Evolutionary conservation across 108 stramenopile genomes (phyloP), one percentile per base, ranked within the genome.

Genomic region (Parietichytrium sp.): DNA sequence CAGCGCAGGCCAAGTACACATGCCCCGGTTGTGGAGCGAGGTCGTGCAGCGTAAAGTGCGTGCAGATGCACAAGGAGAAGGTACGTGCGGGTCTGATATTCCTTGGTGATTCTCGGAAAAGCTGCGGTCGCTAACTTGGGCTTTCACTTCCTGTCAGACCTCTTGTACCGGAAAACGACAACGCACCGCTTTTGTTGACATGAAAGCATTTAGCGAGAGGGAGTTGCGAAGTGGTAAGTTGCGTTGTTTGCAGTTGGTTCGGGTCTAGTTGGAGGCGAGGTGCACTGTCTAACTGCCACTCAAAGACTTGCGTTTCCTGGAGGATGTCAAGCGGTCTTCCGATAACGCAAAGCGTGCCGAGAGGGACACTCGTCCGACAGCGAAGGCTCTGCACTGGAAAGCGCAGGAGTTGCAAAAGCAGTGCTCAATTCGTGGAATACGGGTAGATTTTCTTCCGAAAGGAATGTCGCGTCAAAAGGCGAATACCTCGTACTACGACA

Each of bases 41-140:
- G 33, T 45, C 61, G 15, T 72, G 61, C 20, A 45, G 61, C 61
- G 38, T 25, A n/a, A 42, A 33, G 0, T 72, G 61, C 61, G 18
- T 23, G 38, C 36, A 72, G 61, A n/a, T n/a, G 33, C 61, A 72
- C 33, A 72, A 72, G 61, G 20, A 25, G 10, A 72, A n/a, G n/a
- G n/a, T n/a, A n/a, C n/a, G n/a, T n/a, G n/a, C n/a, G n/a, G n/a
- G n/a, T n/a, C n/a, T n/a, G n/a, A n/a, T n/a, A n/a, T n/a, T n/a
- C n/a, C n/a, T n/a, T n/a, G n/a, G n/a, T n/a, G n/a, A n/a, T n/a
- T n/a, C n/a, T n/a, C n/a, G n/a, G n/a, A n/a, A n/a, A n/a, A n/a
- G n/a, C n/a, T n/a, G n/a, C n/a, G n/a, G n/a, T n/a, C n/a, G n/a
- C n/a, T n/a, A n/a, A n/a, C n/a, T n/a, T n/a, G n/a, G n/a, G n/a